These are phyloP conservation scores for Calvatia gigantea DNA, from an alignment of 768 basidiomycete genomes.

Conservation along the genomic window DNA sequence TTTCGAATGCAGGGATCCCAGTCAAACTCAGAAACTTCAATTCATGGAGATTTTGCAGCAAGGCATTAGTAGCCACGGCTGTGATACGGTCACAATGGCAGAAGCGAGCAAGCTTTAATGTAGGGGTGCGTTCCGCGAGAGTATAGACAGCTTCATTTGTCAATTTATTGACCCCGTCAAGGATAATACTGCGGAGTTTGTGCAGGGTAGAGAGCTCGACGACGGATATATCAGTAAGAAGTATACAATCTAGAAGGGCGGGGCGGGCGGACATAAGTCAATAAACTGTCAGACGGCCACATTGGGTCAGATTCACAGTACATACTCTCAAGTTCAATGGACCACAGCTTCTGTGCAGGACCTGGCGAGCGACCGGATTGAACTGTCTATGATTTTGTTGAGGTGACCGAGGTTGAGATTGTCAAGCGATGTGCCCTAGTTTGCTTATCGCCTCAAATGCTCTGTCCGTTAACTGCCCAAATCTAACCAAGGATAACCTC, in stretches of 20 bases:
- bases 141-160: slow-evolving; percentile 93
- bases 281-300: too few relatives aligned
- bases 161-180: slow-evolving; percentile 88
- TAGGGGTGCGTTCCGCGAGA: slow-evolving; percentile 78
- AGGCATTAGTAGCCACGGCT: slow-evolving; percentile 88
- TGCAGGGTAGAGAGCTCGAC: slow-evolving; percentile 85
- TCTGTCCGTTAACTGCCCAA: slow-evolving; percentile 71
- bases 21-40: slow-evolving; percentile 94
- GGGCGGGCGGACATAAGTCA: background rate
- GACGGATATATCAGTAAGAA: slow-evolving; percentile 91
- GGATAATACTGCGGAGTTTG: slow-evolving; percentile 90
- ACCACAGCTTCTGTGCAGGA: slow-evolving; percentile 87
- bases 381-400: slow-evolving; percentile 82
- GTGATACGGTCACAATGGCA: slow-evolving; percentile 97
- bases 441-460: slow-evolving; percentile 80
- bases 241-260: slow-evolving; percentile 63
- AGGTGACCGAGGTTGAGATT: slow-evolving; percentile 96
- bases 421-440: slow-evolving; percentile 89
- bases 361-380: slow-evolving; percentile 78
- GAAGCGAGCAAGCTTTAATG: slow-evolving; percentile 92
- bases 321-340: slow-evolving; percentile 95
- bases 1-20: slow-evolving; percentile 91
- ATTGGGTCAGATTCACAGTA: slow-evolving; percentile 17
- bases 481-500: slow-evolving; percentile 85
- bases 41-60: slow-evolving; percentile 85